Evolutionary conservation across 331 rosid genomes (phyloP), one percentile per base, ranked within the genome.

Genomic region (Pyrus hybrid): DNA sequence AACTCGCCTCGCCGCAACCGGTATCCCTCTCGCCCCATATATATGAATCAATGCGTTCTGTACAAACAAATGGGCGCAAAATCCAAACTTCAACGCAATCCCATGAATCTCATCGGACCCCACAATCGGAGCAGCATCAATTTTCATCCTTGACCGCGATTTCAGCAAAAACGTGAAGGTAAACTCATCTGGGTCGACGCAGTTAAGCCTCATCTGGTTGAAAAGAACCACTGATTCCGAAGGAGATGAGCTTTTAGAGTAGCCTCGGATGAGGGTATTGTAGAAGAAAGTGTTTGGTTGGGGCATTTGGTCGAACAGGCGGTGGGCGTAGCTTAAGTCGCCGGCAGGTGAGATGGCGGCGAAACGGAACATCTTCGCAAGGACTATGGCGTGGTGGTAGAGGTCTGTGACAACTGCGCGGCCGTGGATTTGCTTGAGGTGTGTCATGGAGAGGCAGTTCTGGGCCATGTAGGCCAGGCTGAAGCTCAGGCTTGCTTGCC

Each of bases 321-420:
- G 81, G 78, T 87, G 85, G 14, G 93, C 91, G 21, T 87, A 87
- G n/a, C 11, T 43, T 67, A 89, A 66, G 72, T 89, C 88, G 1
- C 91, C 91, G 9, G 76, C 33, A 13, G 93, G 90, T 0, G 91
- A 89, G 14, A 89, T 87, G 0, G 88, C 90, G 0, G 80, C 81
- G 57, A 87, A 89, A 58, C 90, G 91, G 78, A 89, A 87, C 69
- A 89, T 84, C 86, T 89, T 87, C 76, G 86, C 88, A 35, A 89
- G 90, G 65, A 89, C 87, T 29, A 76, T 32, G 30, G 83, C 20
- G 79, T 85, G 82, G 63, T 57, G 78, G 61, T 80, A 70, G 81
- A 87, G 87, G 81, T 70, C 54, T 1, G 82, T 41, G 54, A 84
- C 81, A 49, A 82, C 63, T n/a, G 91, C 80, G 37, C 68, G 79